Evolutionary conservation across 2,329 filamentous ascomycete species (phyloP), one percentile per base, ranked within the genome.

Genomic region (Huntiella abstrusa): DNA sequence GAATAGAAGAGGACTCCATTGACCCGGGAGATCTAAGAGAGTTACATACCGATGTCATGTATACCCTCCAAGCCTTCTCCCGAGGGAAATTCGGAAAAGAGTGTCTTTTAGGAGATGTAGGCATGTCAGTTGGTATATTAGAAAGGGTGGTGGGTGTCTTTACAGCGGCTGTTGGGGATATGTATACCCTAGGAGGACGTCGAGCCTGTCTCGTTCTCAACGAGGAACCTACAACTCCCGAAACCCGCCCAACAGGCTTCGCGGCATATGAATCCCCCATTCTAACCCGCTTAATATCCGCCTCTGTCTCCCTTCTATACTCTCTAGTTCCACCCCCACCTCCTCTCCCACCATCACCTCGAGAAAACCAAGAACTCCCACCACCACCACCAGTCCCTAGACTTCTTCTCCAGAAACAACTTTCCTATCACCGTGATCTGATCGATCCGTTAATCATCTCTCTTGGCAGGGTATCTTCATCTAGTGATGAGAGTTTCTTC

Each of bases 391-490:
- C 12, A 10, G 15, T 36, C 7, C 34, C 34, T 36, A 7, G 34
- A 6, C 15, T 36, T 16, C 15, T 36, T 36, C 11, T 36, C 7
- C 34, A 36, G 5, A 22, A 28, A 41, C 39, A 22, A n/a, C 39
- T 41, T n/a, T 8, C 10, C 11, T 22, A n/a, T n/a, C 15, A 41
- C 8, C 16, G 19, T n/a, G 15, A 22, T 12, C 39, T 41, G 11
- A 15, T 17, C 19, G 39, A 41, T n/a, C 11, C 86, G 45, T 88
- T 92, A 55, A 66, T 92, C 1, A 73, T 95, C 7, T 76, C 77
- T 2, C 64, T 98, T 39, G 86, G 84, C 0, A 66, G 88, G 37
- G 64, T 96, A n/a, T 85, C 83, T 0, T 95, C 94, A 58, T 79
- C 76, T 4, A 75, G 77, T 43, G 84, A 93, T 51, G 80, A 84